These are phyloP conservation scores for Kodamaea sp. DNA, from an alignment of 1,139 yeast species.

Conservation along the genomic window DNA sequence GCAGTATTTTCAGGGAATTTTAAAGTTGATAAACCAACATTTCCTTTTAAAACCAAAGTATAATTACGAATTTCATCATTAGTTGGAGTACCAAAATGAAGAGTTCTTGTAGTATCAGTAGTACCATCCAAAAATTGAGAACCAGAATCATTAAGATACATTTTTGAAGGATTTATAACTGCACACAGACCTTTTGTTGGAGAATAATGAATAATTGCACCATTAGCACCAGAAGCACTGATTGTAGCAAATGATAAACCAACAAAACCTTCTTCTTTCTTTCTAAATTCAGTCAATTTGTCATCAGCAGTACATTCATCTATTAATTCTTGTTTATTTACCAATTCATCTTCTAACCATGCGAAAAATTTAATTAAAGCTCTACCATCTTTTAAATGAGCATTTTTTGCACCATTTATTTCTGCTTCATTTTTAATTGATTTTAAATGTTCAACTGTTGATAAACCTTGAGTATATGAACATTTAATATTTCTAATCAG, in stretches of 20 bases:
- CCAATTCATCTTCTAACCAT: slow-evolving; percentile 75
- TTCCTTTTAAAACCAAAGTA: slow-evolving; percentile 90
- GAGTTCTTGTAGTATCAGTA: slow-evolving; percentile 91
- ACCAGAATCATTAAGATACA: slow-evolving; percentile 89
- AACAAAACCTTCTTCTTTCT: slow-evolving; percentile 56
- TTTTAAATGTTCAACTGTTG: slow-evolving; percentile 72
- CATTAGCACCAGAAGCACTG: slow-evolving; percentile 89
- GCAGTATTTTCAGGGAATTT: slow-evolving; percentile 85
- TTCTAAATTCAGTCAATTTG: slow-evolving; percentile 62
- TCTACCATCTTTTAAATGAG: slow-evolving; percentile 85
- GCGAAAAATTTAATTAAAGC: slow-evolving; percentile 77
- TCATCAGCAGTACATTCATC: slow-evolving; percentile 81
- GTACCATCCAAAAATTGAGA: slow-evolving; percentile 94
- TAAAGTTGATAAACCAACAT: slow-evolving; percentile 70
- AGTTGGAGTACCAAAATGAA: slow-evolving; percentile 73
- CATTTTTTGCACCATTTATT: slow-evolving; percentile 66
- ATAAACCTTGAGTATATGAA: slow-evolving; percentile 40
- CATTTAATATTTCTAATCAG: slow-evolving; percentile 53
- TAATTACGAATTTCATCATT: slow-evolving; percentile 68
- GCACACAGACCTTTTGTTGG: slow-evolving; percentile 62
- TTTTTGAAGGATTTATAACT: slow-evolving; percentile 68
- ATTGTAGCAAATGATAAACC: slow-evolving; percentile 92
- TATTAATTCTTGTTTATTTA: slow-evolving; percentile 51
- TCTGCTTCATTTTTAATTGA: slow-evolving; percentile 74
- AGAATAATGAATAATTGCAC: slow-evolving; percentile 88